A percentile compares a stretch with the other conserved stretches of the same genome.
phyloP scores from a whole-genome alignment of 768 basidiomycete species.

The Grammothele lineata region DNA sequence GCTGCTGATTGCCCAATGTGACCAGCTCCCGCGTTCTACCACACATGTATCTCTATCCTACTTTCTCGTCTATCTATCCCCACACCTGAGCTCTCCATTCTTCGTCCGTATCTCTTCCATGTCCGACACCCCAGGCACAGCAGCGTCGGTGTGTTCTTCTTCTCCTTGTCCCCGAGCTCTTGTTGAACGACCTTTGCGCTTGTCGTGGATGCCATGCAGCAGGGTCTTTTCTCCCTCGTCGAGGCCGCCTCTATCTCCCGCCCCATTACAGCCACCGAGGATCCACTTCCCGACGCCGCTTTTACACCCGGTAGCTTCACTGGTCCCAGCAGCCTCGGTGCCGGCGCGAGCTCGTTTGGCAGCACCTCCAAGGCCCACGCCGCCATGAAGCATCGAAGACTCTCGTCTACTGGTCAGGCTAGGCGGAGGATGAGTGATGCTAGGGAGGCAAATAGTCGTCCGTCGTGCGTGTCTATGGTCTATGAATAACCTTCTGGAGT shows the following conservation, averaged over 20 bases:
- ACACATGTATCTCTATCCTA: conserved; percentile 7
- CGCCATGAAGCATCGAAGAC: conserved; percentile 54
- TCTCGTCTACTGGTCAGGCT: conserved; percentile 67
- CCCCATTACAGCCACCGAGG: conserved; percentile 7
- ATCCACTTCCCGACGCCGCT: conserved; percentile 4
- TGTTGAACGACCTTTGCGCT: no score
- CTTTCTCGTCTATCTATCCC: neutral
- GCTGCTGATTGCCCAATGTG: conserved; percentile 12
- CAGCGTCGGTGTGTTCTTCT: no score
- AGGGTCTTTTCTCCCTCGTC: conserved; percentile 15
- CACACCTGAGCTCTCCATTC: neutral
- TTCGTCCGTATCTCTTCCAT: neutral
- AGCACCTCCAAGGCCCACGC: conserved; percentile 24
- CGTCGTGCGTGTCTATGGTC: conserved; percentile 51
- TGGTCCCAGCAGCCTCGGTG: conserved; percentile 24
- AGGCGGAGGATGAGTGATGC: conserved; percentile 76
- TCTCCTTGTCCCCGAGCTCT: no score
- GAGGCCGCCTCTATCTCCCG: conserved; percentile 14
- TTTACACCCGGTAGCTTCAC: conserved; percentile 16
- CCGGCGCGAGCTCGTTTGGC: conserved; percentile 22
- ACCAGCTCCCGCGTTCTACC: neutral
- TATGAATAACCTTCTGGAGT: neutral
- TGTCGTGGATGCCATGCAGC: no score
- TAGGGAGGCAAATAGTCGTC: conserved; percentile 69
- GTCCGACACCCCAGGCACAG: neutral